Base-by-base conservation (phyloP, 129 eudicot genomes). In the Apium graveolens region DNA sequence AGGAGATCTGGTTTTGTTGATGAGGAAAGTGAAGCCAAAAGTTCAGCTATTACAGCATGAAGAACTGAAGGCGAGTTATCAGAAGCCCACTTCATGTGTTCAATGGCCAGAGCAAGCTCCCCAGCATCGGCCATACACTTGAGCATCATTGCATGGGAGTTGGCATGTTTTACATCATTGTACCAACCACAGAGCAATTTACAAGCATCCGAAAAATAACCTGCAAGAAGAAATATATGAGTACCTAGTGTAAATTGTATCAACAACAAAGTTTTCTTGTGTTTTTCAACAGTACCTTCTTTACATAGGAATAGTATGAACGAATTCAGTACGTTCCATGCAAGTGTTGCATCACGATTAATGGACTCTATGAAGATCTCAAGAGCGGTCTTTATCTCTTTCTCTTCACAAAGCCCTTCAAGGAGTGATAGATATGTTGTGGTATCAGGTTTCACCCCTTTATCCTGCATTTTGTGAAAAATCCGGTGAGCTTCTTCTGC, bases 381-480 rank as follows among this genome's bases (percentile, higher is more conserved):
- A 48, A 83, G 63, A 46, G 96, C 93, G 11, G 75, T 83, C 65
- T 88, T 89, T 27, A 91, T 68, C 80, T 89, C 81, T 70, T 85
- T 86, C 29, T 84, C 90, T 70, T 82, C 80, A 84, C 97, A 89
- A 77, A 93, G 84, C 48, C 91, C 95, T 84, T 81, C 86, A 51
- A 93, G 88, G 73, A 93, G 82, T 29, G 85, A 79, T 39, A 48
- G 79, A 53, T 87, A 91, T 14, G 85, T 89, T 0, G 73, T 74
- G 49, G 76, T 80, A 81, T 93, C 87, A 5, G 98, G 93, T 45
- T 38, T 53, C 41, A 93, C 63, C 51, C 90, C 88, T 79, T 86
- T 89, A 73, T 82, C 88, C 51, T 88, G 34, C 98, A 93, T 91
- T 26, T 84, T 90, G 49, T 78, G 27, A 63, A 85, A 89, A 66